phyloP scores from a whole-genome alignment of 2,329 filamentous ascomycete genomes.

The Fusarium siculi region DNA sequence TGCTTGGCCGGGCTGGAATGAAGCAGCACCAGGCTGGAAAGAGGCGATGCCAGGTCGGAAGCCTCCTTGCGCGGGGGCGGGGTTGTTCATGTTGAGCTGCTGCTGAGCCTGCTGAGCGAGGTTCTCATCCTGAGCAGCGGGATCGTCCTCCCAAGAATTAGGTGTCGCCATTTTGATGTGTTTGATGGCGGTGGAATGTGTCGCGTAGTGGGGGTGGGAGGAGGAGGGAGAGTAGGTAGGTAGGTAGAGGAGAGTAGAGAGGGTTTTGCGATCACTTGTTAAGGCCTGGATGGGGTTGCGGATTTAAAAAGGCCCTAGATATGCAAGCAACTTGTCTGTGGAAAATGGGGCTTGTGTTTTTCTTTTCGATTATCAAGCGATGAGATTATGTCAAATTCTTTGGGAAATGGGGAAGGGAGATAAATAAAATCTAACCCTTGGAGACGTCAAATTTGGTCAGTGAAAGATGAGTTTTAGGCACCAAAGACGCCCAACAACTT shows the following conservation, averaged over 20 bases:
- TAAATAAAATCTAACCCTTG: neutral
- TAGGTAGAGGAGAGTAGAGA: conserved; percentile 26
- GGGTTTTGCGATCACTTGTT: conserved; percentile 33
- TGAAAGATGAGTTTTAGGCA: conserved; percentile 36
- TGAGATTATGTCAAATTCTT: conserved; percentile 8
- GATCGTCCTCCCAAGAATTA: conserved; percentile 95
- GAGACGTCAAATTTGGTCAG: conserved; percentile 2
- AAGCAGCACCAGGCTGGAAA: conserved; percentile 77
- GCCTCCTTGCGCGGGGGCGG: conserved; percentile 57
- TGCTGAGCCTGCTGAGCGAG: conserved; percentile 81
- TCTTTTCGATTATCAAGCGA: conserved; percentile 3
- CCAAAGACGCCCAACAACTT: conserved; percentile 39
- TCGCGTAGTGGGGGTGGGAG: conserved; percentile 15
- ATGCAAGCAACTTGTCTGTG: conserved; percentile 33
- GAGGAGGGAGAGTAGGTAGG: neutral
- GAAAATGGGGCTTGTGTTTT: conserved; percentile 23
- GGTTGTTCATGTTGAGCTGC: conserved; percentile 80
- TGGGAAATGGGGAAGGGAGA: neutral
- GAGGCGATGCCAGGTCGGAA: conserved; percentile 66
- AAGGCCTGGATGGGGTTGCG: conserved; percentile 41
- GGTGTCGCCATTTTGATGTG: conserved; percentile 79
- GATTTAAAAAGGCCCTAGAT: conserved; percentile 39
- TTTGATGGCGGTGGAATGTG: conserved; percentile 12
- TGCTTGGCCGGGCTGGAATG: conserved; percentile 78
- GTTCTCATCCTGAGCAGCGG: conserved; percentile 79